Conservation (phyloP, 768 basidiomycete genomes). For the Rubroboletus pulcherrimus region DNA sequence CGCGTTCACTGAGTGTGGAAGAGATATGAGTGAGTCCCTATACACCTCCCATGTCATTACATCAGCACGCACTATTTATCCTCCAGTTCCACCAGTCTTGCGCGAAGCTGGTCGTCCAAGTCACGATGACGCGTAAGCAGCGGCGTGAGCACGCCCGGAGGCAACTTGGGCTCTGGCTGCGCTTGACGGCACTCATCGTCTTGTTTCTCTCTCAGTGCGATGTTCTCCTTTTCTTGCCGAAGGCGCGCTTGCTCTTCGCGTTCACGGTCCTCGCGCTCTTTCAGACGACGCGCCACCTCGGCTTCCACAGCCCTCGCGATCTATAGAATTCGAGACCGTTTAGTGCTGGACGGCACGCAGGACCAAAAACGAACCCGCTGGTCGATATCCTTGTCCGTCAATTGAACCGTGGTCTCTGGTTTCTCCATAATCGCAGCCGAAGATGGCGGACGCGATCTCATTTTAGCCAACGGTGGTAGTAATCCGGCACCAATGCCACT, state of each 20-base stretch:
- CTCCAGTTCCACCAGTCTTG: constrained; percentile 65
- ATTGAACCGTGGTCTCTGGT: constrained; percentile 17
- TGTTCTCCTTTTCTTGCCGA: constrained; percentile 28
- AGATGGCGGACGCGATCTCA: constrained; percentile 18
- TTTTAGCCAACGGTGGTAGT: constrained; percentile 20
- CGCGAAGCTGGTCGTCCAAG: constrained; percentile 63
- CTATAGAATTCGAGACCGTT: constrained; percentile 31
- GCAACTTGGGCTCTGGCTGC: constrained; percentile 18
- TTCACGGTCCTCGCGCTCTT: constrained; percentile 35
- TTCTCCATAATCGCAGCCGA: constrained; percentile 11
- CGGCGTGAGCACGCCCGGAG: constrained; percentile 50
- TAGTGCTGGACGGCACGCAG: not conserved
- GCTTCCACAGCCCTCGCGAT: constrained; percentile 72
- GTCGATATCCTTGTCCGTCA: constrained; percentile 72
- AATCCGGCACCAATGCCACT: constrained; percentile 28
- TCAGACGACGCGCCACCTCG: constrained; percentile 67
- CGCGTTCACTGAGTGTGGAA: constrained; percentile 45
- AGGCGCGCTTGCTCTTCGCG: constrained; percentile 30
- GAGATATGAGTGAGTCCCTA: constrained; percentile 12
- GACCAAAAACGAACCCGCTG: constrained; percentile 46
- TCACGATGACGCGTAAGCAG: constrained; percentile 63
- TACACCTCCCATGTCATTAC: not conserved
- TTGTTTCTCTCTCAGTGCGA: constrained; percentile 13
- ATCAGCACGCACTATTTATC: constrained; percentile 59
- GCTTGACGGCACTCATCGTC: constrained; percentile 5